Evolutionary conservation across 2,329 filamentous ascomycete genomes (phyloP).

Genomic region (Trichoderma polysporum): DNA sequence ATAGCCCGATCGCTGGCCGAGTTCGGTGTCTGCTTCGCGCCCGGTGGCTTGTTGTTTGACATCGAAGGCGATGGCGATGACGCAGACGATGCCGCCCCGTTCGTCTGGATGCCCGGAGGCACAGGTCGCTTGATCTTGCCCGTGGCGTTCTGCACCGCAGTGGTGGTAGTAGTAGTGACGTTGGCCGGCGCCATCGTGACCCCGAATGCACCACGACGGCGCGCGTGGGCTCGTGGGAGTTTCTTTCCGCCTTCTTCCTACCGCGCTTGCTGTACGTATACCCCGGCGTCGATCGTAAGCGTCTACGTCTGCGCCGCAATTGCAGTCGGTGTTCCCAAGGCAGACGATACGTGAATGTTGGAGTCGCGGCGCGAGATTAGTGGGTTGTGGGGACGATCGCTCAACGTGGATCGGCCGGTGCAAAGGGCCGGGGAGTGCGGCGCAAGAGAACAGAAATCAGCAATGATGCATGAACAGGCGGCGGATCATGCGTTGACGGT

Average conservation of each 20-base stretch:
- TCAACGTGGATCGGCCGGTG: slow-evolving; percentile 15
- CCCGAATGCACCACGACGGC: slow-evolving; percentile 27
- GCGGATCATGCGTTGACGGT: background rate
- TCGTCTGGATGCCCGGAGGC: slow-evolving; percentile 65
- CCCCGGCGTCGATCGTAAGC: slow-evolving; percentile 19
- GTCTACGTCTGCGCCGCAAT: slow-evolving; percentile 24
- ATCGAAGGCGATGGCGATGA: slow-evolving; percentile 61
- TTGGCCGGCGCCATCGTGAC: slow-evolving; percentile 56
- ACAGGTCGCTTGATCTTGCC: slow-evolving; percentile 68
- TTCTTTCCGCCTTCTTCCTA: background rate
- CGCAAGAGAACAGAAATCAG: slow-evolving; percentile 5
- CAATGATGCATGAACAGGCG: slow-evolving; percentile 15
- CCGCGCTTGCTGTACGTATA: slow-evolving; percentile 18
- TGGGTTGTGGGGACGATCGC: slow-evolving; percentile 24
- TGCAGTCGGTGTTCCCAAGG: background rate
- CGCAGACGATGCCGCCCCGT: slow-evolving; percentile 57
- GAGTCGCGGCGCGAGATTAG: slow-evolving; percentile 25
- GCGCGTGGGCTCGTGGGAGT: slow-evolving; percentile 6
- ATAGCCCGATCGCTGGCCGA: slow-evolving; percentile 38
- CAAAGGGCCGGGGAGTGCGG: slow-evolving; percentile 18
- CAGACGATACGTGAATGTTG: slow-evolving; percentile 22
- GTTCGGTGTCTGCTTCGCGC: slow-evolving; percentile 42
- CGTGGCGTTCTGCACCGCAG: slow-evolving; percentile 43
- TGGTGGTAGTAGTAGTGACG: slow-evolving; percentile 51
- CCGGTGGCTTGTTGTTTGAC: slow-evolving; percentile 54